Evolutionary conservation across 495 filamentous ascomycete genomes (phyloP).

Genomic region (Schizothecium vesticola): DNA sequence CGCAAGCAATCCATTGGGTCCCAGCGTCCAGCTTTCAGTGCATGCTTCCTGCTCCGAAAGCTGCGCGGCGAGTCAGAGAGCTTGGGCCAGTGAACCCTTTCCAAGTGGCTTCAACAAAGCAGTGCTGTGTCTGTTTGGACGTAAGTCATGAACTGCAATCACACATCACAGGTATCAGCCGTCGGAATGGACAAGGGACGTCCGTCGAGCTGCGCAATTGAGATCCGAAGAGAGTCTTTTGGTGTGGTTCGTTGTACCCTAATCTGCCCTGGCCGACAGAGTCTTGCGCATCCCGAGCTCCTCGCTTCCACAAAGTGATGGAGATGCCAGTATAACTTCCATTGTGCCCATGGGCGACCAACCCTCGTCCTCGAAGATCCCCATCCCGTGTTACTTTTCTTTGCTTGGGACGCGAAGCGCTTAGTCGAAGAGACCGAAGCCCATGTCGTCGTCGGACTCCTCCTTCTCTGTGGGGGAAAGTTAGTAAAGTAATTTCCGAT

Average conservation of each 20-base stretch:
- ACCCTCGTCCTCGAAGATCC: slow-evolving; percentile 21
- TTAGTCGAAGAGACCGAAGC: slow-evolving; percentile 99
- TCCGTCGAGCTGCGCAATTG: neutral
- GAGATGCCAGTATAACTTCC: slow-evolving; percentile 11
- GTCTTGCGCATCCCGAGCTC: slow-evolving; percentile 14
- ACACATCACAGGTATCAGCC: neutral
- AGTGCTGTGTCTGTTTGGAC: neutral
- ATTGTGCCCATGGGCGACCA: slow-evolving; percentile 13
- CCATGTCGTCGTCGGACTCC: slow-evolving; percentile 99
- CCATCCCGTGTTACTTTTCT: slow-evolving; percentile 11
- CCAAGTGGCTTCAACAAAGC: neutral
- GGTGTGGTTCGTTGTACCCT: slow-evolving; percentile 20
- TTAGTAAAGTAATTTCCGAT: slow-evolving; percentile 24
- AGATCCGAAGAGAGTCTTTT: slow-evolving; percentile 23
- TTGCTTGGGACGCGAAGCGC: slow-evolving; percentile 12
- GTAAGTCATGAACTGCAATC: neutral
- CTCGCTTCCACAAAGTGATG: slow-evolving; percentile 15
- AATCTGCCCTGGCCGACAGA: slow-evolving; percentile 16
- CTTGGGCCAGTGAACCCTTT: neutral
- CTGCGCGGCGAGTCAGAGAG: neutral
- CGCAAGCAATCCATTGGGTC: neutral
- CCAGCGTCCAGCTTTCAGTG: neutral
- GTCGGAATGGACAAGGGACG: neutral
- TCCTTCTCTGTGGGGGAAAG: slow-evolving; percentile 46
- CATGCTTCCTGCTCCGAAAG: neutral